A percentile compares a stretch with the other conserved stretches of the same genome.
These are phyloP conservation scores for Diplodia scrobiculata DNA, from an alignment of 2,329 filamentous ascomycete genomes.

Conservation along the genomic window DNA sequence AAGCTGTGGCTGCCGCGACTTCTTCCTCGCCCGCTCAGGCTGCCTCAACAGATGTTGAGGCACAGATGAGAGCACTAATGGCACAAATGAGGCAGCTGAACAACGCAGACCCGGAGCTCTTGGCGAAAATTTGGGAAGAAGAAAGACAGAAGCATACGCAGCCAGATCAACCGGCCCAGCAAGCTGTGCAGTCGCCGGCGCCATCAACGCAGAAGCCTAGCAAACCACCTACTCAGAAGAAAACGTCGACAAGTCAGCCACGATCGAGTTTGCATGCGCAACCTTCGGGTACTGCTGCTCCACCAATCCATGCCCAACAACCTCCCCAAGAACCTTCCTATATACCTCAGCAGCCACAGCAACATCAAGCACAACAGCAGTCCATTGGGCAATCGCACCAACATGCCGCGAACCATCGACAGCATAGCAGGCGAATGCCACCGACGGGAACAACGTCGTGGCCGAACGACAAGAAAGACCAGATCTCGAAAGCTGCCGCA, in stretches of 20 bases:
- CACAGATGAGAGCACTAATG: constrained; percentile 58
- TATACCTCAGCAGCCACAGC: neutral
- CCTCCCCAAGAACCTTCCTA: neutral
- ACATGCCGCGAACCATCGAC: neutral
- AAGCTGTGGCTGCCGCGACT: constrained; percentile 31
- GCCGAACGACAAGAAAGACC: constrained; percentile 55
- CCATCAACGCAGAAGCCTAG: neutral
- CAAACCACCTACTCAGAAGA: neutral
- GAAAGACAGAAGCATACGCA: constrained; percentile 47
- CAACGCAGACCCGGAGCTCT: constrained; percentile 56
- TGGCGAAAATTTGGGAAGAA: constrained; percentile 60
- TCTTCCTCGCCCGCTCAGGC: neutral
- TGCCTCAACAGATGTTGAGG: constrained; percentile 39
- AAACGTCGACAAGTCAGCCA: neutral
- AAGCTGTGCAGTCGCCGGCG: neutral
- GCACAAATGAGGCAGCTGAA: constrained; percentile 62
- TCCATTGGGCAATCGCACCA: neutral
- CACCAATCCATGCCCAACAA: neutral
- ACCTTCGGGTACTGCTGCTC: neutral
- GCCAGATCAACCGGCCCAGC: neutral
- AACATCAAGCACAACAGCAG: neutral
- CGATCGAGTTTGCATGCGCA: neutral
- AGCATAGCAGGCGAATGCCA: neutral
- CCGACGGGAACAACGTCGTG: constrained; percentile 48
- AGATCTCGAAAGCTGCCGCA: constrained; percentile 55